Evolutionary conservation across 1,139 yeast species (phyloP), one percentile per base, ranked within the genome.

Genomic region (Blastobotrys indianensis): DNA sequence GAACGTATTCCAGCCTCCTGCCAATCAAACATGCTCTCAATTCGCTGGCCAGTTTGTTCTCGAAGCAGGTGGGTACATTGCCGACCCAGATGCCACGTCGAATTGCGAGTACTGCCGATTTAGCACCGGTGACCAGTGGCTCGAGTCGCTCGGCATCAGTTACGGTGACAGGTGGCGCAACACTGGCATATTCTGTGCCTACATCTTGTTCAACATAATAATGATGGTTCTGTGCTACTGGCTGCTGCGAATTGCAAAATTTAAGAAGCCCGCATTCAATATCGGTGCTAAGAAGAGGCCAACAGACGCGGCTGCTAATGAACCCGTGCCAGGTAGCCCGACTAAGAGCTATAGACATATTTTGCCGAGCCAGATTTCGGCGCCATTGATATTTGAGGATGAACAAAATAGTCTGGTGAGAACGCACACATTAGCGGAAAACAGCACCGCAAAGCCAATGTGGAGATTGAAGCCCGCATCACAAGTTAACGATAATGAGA

Each of bases 41-140:
- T 82, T 68, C 62, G 69, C 77, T 57, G 59, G 60, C 2, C 40
- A 55, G 1, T 70, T 70, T 54, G 45, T 63, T 12, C 53, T 59
- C 1, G 55, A 53, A 8, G 62, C 64, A 12, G 64, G 70, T 23
- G 92, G 90, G 32, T 79, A 80, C 55, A 56, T 82, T 31, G 56
- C 58, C 4, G 70, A 81, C 54, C 79, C 82, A 20, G 55, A 66
- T 28, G 78, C 75, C 29, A 74, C 79, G 3, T 45, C 68, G 6
- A 51, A 68, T 39, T 83, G 92, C 67, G 75, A 73, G 10, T 80
- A 76, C 61, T 82, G 90, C 64, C 59, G 66, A 31, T 77, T 69
- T 56, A 52, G 65, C 1, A 67, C 66, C 41, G 84, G 82, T 37
- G 80, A 79, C 58, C 73, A 77, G 41, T 80, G 69, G 55, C 60